Evolutionary conservation across 768 basidiomycete genomes (phyloP), one percentile per base, ranked within the genome.

Genomic region (Tylopilus vinaceipallidus): DNA sequence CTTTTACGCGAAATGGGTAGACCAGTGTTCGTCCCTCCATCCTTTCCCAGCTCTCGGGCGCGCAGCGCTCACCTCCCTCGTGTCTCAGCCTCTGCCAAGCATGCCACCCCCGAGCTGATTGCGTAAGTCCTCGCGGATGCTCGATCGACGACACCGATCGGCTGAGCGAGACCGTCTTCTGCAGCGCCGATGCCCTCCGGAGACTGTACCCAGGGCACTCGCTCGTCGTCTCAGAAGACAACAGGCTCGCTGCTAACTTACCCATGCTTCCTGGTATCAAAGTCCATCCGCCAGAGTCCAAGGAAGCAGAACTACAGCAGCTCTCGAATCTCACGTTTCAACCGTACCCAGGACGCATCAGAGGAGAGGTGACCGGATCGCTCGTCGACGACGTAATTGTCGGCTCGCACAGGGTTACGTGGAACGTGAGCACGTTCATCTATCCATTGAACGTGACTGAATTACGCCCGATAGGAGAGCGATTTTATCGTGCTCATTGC

Each of bases 161-260:
- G 27, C 38, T 49, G 36, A 39, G n/a, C 33, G 20, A 34, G n/a
- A 22, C 13, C 44, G 41, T 23, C 27, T 14, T 26, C 6, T 38
- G 42, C 53, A 67, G 68, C 67, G 77, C 57, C 61, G 71, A 82
- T 50, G 67, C 73, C 33, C 71, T 90, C 33, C 78, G 74, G 32
- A 76, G 72, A 56, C 49, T 84, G 14, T 82, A 88, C 61, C 84
- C 86, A 6, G 75, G 78, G 10, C 74, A 85, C 57, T 81, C 83
- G 23, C 57, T 88, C 23, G 75, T 86, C 8, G 65, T 77, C 51
- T 78, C 84, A 3, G 59, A 66, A 7, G 80, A 82, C 49, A 65
- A 52, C 43, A 61, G 69, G 24, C 60, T 83, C n/a, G n/a, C 53
- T 66, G 76, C 51, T n/a, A 69, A 76, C 50, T 53, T 86, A 39